Percentiles rank a stretch among this genome's conserved stretches.
phyloP scores from a whole-genome alignment of 306 rosid species.

The Elaeagnus macrophylla region DNA sequence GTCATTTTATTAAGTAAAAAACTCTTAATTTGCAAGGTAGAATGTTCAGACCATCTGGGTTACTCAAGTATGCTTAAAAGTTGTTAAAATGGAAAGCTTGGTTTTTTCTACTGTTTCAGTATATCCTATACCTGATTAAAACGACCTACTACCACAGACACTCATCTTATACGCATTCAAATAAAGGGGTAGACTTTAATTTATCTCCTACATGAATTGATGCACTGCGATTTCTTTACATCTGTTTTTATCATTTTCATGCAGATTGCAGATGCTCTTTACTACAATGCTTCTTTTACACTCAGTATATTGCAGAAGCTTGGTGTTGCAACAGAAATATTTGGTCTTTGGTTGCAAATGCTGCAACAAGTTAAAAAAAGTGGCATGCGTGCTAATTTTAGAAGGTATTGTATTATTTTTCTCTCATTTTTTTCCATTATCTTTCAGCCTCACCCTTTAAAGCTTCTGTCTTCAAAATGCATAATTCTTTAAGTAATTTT shows the following conservation, averaged over 20 bases:
- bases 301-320: conserved; percentile 66
- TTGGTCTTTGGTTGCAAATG: conserved; percentile 89
- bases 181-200: no score
- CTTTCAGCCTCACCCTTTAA: background rate
- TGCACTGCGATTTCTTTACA: conserved; percentile 9
- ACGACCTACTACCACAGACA: no score
- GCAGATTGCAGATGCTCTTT: conserved; percentile 91
- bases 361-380: conserved; percentile 75
- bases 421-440: background rate
- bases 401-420: conserved; percentile 30
- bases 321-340: conserved; percentile 73
- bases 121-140: no score
- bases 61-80: no score
- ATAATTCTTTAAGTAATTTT: background rate
- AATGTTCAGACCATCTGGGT: no score
- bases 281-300: conserved; percentile 69
- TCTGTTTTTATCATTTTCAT: background rate
- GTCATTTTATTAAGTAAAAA: no score
- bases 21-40: no score
- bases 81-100: no score
- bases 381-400: conserved; percentile 65
- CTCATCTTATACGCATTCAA: no score
- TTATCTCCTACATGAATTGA: background rate
- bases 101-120: no score
- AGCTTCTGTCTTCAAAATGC: background rate